phyloP scores from a whole-genome alignment of 1,284 basidiomycete species.

The Ustilago xerochloae region DNA sequence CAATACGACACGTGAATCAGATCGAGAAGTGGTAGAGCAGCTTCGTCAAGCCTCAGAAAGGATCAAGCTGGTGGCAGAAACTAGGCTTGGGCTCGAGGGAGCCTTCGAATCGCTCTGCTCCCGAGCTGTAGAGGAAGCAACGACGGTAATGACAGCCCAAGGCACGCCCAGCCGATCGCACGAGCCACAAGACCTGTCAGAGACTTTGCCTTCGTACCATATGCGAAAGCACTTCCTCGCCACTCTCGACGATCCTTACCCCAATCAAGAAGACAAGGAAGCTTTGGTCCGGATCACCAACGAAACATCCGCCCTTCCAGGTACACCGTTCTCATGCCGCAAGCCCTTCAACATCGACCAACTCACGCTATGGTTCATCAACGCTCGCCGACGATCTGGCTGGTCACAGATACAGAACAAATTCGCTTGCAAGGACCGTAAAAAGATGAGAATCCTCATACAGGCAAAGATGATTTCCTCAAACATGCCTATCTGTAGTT shows the following conservation, averaged over 20 bases:
- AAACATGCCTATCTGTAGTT: too few relatives aligned
- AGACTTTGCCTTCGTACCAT: slow-evolving; percentile 21
- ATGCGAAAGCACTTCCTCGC: slow-evolving; percentile 61
- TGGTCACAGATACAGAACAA: slow-evolving; percentile 58
- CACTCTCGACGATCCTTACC: slow-evolving; percentile 57
- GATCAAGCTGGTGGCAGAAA: too few relatives aligned
- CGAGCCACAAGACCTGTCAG: slow-evolving; percentile 5
- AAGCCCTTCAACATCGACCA: slow-evolving; percentile 27
- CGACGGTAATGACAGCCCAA: neutral
- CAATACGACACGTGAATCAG: too few relatives aligned
- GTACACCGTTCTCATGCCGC: neutral
- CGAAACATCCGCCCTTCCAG: neutral
- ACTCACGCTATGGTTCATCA: slow-evolving; percentile 66
- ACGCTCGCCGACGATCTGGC: slow-evolving; percentile 62
- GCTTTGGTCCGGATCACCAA: slow-evolving; percentile 50
- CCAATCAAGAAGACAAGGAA: slow-evolving; percentile 45
- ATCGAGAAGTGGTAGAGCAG: too few relatives aligned
- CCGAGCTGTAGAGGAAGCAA: too few relatives aligned
- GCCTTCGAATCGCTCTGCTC: too few relatives aligned
- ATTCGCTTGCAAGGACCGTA: slow-evolving; percentile 45
- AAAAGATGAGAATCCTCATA: slow-evolving; percentile 24
- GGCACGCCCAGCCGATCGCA: neutral
- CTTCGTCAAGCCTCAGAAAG: too few relatives aligned
- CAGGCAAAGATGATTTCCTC: slow-evolving; percentile 31
- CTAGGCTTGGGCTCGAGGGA: too few relatives aligned